Conservation (phyloP, 1,284 basidiomycete species). For the Ceratobasidium sp. region DNA sequence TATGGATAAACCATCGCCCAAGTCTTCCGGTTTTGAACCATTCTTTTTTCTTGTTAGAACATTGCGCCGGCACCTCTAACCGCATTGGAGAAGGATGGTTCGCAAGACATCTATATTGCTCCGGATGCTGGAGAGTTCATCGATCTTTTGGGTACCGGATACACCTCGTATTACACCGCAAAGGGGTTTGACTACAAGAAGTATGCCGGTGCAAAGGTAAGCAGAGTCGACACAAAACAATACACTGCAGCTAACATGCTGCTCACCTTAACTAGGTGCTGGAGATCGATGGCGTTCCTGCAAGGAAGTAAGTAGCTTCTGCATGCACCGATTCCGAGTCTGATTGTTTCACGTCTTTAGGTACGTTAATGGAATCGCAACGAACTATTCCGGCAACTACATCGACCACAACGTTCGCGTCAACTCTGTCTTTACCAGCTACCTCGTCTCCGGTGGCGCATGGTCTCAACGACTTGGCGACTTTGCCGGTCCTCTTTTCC, state of each 20-base stretch:
- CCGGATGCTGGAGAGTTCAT: conserved; percentile 66
- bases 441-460: conserved; percentile 37
- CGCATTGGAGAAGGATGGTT: conserved; percentile 64
- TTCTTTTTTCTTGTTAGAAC: conserved; percentile 49
- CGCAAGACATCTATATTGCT: conserved; percentile 64
- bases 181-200: conserved; percentile 38
- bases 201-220: conserved; percentile 40
- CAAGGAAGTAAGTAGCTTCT: conserved; percentile 3
- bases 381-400: conserved; percentile 43
- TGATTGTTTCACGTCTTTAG: background rate
- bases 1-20: background rate
- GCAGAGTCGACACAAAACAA: background rate
- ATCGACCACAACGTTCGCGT: conserved; percentile 45
- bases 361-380: conserved; percentile 44
- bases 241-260: background rate
- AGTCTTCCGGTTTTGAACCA: background rate
- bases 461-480: conserved; percentile 66
- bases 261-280: conserved; percentile 14
- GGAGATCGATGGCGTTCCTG: conserved; percentile 21
- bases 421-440: conserved; percentile 45
- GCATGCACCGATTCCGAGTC: background rate
- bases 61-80: conserved; percentile 69
- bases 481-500: conserved; percentile 64
- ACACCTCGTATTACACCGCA: conserved; percentile 59
- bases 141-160: conserved; percentile 59